Evolutionary conservation across 768 basidiomycete genomes (phyloP).

Genomic region (Termitomyces sp.): DNA sequence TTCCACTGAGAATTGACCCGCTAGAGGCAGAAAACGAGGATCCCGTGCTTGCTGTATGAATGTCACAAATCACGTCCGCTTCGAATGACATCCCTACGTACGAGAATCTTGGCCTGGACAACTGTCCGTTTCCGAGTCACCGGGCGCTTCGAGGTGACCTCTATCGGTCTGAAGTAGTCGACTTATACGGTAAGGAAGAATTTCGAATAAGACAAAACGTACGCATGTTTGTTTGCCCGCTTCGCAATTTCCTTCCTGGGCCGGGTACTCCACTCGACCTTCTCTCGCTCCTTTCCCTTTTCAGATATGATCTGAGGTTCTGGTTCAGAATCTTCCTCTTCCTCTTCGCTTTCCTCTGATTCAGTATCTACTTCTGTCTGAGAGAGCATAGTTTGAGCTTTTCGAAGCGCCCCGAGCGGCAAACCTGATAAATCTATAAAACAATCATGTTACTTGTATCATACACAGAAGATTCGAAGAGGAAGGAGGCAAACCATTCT

Average conservation of each 20-base stretch:
- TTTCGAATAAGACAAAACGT: slow-evolving; percentile 26
- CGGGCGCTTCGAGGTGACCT: slow-evolving; percentile 81
- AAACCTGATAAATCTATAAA: slow-evolving; percentile 52
- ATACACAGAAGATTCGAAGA: background rate
- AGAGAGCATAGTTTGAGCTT: slow-evolving; percentile 56
- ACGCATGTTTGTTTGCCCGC: slow-evolving; percentile 86
- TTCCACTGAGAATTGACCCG: slow-evolving; percentile 63
- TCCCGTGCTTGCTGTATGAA: slow-evolving; percentile 68
- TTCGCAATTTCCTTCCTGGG: slow-evolving; percentile 48
- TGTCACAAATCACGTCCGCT: background rate
- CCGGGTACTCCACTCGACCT: slow-evolving; percentile 39
- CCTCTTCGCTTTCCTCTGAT: slow-evolving; percentile 15
- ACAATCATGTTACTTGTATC: background rate
- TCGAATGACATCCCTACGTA: slow-evolving; percentile 30
- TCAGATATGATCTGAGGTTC: background rate
- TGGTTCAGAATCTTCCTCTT: slow-evolving; percentile 5
- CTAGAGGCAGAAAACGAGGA: slow-evolving; percentile 76
- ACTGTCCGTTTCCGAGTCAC: slow-evolving; percentile 71
- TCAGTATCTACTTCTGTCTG: slow-evolving; percentile 33
- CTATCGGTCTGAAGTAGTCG: slow-evolving; percentile 55
- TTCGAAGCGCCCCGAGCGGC: slow-evolving; percentile 62
- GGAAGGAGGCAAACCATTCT: slow-evolving; percentile 4
- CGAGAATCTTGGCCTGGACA: slow-evolving; percentile 63
- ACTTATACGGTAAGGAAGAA: slow-evolving; percentile 1
- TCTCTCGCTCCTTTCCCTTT: slow-evolving; percentile 25